Conservation (phyloP, 345 rosid species). For the Citrus unshiu region DNA sequence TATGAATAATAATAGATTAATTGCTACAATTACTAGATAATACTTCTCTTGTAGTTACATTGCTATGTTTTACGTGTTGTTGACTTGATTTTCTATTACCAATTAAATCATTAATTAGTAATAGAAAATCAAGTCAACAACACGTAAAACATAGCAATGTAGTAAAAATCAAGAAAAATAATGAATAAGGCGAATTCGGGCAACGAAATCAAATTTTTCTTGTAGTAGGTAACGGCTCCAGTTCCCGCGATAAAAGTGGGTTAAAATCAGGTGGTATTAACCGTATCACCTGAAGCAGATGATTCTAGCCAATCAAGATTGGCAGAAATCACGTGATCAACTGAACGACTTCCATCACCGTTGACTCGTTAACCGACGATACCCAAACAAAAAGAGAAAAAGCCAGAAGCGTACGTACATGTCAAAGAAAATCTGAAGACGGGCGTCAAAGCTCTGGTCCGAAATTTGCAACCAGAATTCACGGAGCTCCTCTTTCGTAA, state of each 20-base stretch:
- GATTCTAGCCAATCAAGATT: neutral
- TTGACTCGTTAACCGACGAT: neutral
- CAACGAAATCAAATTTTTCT: neutral
- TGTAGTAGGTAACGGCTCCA: neutral
- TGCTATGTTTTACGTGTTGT: no score
- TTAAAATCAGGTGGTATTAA: neutral
- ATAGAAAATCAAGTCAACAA: no score
- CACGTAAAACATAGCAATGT: no score
- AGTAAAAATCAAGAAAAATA: neutral
- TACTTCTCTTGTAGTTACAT: no score
- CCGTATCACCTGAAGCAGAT: neutral
- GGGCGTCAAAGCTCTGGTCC: slow-evolving; percentile 92
- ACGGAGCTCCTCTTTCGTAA: slow-evolving; percentile 69
- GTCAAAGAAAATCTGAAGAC: slow-evolving; percentile 94
- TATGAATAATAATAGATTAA: no score
- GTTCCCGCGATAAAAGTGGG: neutral
- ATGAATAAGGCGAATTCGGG: neutral
- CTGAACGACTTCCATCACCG: neutral
- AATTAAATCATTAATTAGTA: no score
- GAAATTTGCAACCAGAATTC: slow-evolving; percentile 93
- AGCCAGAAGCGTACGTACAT: slow-evolving; percentile 38
- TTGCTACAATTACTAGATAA: no score
- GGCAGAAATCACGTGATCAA: neutral
- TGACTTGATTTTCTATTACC: no score
- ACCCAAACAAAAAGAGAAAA: neutral